A percentile compares a stretch with the other conserved stretches of the same genome.
Conservation (phyloP, 192 early-diverging fungal species). For the Backusella macrospora region DNA sequence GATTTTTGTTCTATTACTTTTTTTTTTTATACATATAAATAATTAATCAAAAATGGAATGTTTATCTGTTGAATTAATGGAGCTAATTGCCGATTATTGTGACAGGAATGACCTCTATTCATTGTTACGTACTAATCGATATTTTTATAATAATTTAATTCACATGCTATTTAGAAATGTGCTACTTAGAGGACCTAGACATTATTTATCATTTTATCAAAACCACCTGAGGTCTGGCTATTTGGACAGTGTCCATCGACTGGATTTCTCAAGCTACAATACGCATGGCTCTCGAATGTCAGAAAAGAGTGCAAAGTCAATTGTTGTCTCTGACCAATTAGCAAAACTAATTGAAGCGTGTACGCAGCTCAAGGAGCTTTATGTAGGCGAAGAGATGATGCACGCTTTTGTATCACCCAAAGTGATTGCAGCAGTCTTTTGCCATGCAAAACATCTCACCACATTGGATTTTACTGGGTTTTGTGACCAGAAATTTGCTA, state of each 20-base stretch:
- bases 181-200: conserved; percentile 15
- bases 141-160: conserved; percentile 12
- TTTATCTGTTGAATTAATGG: conserved; percentile 10
- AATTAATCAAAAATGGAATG: background rate
- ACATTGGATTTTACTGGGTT: conserved; percentile 23
- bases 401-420: conserved; percentile 19
- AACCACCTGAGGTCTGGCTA: background rate
- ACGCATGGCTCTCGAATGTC: conserved; percentile 16
- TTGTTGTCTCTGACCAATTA: conserved; percentile 15
- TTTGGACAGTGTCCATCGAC: background rate
- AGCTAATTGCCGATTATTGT: background rate
- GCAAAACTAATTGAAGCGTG: conserved; percentile 19
- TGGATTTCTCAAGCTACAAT: conserved; percentile 26
- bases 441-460: background rate
- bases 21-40: background rate
- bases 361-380: conserved; percentile 18
- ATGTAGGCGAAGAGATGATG: conserved; percentile 23
- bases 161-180: conserved; percentile 14
- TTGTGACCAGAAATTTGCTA: conserved; percentile 19
- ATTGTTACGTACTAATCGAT: background rate
- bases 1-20: background rate
- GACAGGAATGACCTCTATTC: background rate
- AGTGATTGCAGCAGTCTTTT: conserved; percentile 21
- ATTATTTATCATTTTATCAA: conserved; percentile 5
- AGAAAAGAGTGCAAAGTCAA: conserved; percentile 21